A percentile compares a stretch with the other conserved stretches of the same genome.
phyloP scores from a whole-genome alignment of 345 rosid species.

The Gossypium bickii region DNA sequence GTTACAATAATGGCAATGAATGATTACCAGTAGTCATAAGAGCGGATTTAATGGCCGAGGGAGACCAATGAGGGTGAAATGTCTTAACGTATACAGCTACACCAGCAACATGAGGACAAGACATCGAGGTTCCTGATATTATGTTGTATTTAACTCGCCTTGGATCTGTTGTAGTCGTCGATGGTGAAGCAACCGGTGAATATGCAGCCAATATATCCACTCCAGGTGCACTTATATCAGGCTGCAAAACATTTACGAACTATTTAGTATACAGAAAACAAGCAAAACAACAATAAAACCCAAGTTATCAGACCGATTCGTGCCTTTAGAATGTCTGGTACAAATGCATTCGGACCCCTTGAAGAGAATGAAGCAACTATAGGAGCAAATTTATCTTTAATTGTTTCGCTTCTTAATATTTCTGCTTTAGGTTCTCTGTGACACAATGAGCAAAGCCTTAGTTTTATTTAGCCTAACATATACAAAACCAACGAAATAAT shows the following conservation, averaged over 20 bases:
- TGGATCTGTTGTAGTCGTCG: background rate
- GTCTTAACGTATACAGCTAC: too few relatives aligned
- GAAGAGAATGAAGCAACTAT: constrained; percentile 18
- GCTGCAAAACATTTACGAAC: constrained; percentile 27
- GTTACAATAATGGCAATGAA: background rate
- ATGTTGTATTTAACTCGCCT: constrained; percentile 4
- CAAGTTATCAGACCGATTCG: background rate
- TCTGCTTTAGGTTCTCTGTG: constrained; percentile 21
- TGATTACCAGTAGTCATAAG: too few relatives aligned
- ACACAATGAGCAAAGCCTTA: background rate
- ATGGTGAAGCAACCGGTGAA: constrained; percentile 20
- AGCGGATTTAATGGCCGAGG: too few relatives aligned
- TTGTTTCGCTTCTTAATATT: constrained; percentile 3
- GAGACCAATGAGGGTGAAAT: too few relatives aligned
- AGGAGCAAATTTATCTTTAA: constrained; percentile 21
- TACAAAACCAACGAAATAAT: too few relatives aligned
- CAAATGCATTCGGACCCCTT: background rate
- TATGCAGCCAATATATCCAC: constrained; percentile 39
- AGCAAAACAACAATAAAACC: too few relatives aligned
- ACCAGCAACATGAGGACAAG: too few relatives aligned
- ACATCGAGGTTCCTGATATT: too few relatives aligned
- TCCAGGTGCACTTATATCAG: constrained; percentile 39
- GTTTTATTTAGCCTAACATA: background rate
- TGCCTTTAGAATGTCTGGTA: constrained; percentile 30
- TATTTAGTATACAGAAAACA: too few relatives aligned